A percentile compares a stretch with the other conserved stretches of the same genome.
These are phyloP conservation scores for Cyberlindnera amylophila DNA, from an alignment of 805 yeast genomes.

Conservation along the genomic window DNA sequence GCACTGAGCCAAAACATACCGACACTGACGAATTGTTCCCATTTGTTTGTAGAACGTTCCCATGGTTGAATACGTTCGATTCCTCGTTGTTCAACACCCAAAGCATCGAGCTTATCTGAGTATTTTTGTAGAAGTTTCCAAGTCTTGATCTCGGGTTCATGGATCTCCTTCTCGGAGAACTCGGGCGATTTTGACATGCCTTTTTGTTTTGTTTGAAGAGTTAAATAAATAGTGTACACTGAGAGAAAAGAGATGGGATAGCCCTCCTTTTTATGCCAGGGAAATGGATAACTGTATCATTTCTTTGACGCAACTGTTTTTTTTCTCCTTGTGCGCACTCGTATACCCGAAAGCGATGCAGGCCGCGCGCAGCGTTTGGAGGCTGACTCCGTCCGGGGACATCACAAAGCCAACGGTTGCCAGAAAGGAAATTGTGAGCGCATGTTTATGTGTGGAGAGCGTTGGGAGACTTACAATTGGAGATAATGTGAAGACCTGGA, in stretches of 20 bases:
- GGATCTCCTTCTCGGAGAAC: conserved; percentile 8
- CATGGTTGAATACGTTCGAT: conserved; percentile 70
- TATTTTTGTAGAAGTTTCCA: conserved; percentile 26
- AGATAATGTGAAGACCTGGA: too few relatives aligned
- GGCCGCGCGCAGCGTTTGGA: neutral
- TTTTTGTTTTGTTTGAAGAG: too few relatives aligned
- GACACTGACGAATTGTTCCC: conserved; percentile 41
- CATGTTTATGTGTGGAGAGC: too few relatives aligned
- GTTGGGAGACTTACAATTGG: too few relatives aligned
- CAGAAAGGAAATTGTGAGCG: neutral
- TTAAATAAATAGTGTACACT: too few relatives aligned
- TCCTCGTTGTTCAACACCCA: conserved; percentile 75
- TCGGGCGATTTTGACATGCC: neutral
- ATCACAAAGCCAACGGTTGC: neutral
- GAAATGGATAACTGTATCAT: neutral
- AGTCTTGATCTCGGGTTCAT: conserved; percentile 21
- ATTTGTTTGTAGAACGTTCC: conserved; percentile 46
- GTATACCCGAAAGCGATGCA: neutral
- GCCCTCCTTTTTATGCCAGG: too few relatives aligned
- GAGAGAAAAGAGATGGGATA: too few relatives aligned
- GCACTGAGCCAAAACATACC: conserved; percentile 82
- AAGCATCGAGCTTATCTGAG: conserved; percentile 46
- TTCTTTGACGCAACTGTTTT: neutral
- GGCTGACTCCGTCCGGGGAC: neutral
- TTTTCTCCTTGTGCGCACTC: neutral